Base-by-base conservation (phyloP, 345 rosid genomes). In the Gossypium raimondii region DNA sequence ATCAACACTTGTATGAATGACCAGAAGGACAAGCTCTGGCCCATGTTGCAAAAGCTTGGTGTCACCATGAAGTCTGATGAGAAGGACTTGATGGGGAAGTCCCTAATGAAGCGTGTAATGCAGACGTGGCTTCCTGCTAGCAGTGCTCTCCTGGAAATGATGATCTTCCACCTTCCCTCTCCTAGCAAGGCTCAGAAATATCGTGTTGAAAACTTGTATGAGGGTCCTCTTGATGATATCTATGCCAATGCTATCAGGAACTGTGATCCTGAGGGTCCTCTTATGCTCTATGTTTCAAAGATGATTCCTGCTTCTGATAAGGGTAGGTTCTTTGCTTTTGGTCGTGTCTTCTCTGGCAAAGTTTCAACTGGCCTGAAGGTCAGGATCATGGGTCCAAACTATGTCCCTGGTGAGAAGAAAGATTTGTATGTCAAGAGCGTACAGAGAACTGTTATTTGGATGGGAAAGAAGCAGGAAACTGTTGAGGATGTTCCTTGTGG, bases 331-430 rank as follows among this genome's bases (percentile, higher is more conserved):
- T 34, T 1, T 34, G 41, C 41, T 34, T 34, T 34, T 34, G 41
- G 41, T 34, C 41, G 41, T 34, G 41, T 34, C 41, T 34, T 34
- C 41, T 34, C 41, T 34, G 41, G 41, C 41, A 34, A 34, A 34
- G 89, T 89, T 0, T 59, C 89, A 12, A 89, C 92, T 59, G 94
- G 92, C 47, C 51, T 82, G 76, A 89, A 89, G 89, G 92, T 88
- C 7, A 85, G 94, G 78, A 89, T 89, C 78, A 89, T 89, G 92
- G 94, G 94, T 70, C 94, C 94, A 13, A 89, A 89, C 83, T 89
- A 5, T 63, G 86, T 89, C 4, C 94, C 92, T 38, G 41, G 41
- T 34, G 41, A 34, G 41, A 34, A 34, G 41, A 34, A 34, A 34
- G 41, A 34, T 34, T 34, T 34, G 41, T 34, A 34, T 34, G 41